Percentiles rank a stretch among this genome's conserved stretches.
These are phyloP conservation scores for Inonotus hispidus DNA, from an alignment of 1,284 basidiomycete genomes.

Conservation along the genomic window DNA sequence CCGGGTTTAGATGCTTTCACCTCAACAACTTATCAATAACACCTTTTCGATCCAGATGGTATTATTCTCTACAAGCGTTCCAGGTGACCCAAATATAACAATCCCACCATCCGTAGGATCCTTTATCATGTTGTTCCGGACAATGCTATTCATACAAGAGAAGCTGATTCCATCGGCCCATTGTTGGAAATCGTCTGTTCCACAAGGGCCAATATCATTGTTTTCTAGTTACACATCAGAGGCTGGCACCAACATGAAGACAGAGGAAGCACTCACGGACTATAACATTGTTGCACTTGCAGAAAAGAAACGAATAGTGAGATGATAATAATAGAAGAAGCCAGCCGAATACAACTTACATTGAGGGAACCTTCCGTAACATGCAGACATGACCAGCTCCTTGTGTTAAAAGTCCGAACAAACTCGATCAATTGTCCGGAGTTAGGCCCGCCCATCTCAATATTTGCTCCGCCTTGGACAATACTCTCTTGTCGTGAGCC, in stretches of 20 bases:
- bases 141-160: slow-evolving; percentile 59
- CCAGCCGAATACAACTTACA: not conserved
- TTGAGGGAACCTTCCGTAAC: slow-evolving; percentile 57
- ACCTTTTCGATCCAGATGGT: slow-evolving; percentile 70
- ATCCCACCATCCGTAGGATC: slow-evolving; percentile 80
- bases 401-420: slow-evolving; percentile 64
- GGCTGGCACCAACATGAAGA: not conserved
- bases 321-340: not conserved
- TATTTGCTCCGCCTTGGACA: slow-evolving; percentile 62
- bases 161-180: slow-evolving; percentile 88
- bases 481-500: slow-evolving; percentile 53
- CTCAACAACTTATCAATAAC: slow-evolving; percentile 22
- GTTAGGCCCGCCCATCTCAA: slow-evolving; percentile 73
- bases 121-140: slow-evolving; percentile 69
- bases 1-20: not conserved
- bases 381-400: slow-evolving; percentile 73
- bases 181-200: slow-evolving; percentile 56
- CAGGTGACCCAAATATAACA: slow-evolving; percentile 80
- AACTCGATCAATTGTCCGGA: slow-evolving; percentile 63
- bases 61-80: slow-evolving; percentile 67
- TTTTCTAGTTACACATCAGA: slow-evolving; percentile 39
- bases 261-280: slow-evolving; percentile 29
- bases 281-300: slow-evolving; percentile 51
- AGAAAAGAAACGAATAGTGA: not conserved
- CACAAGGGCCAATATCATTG: slow-evolving; percentile 77